Base-by-base conservation (phyloP, 306 rosid species). In the Cercis canadensis region DNA sequence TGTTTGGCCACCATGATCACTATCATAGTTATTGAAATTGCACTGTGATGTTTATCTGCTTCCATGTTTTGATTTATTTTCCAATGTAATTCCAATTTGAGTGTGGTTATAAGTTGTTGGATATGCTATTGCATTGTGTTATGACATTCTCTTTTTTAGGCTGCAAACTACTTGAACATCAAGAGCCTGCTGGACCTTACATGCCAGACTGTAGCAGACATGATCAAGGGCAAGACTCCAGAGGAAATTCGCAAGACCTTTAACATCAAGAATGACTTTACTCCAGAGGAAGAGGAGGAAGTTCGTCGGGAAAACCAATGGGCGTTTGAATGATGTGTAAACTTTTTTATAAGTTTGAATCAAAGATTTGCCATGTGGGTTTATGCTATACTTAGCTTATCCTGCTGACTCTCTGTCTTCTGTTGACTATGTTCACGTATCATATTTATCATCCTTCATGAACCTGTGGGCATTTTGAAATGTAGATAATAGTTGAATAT, bases 81-180 rank as follows among this genome's bases (percentile, higher is more conserved):
- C 6, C 57, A 4, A 46, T 18, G 3, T 40, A 14, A 49, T 57
- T 53, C 45, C 5, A 4, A 7, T 1, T 14, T 5, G 10, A 6
- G 13, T 9, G 5, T 52, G 19, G 11, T 33, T 18, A 46, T 5
- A 0, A 3, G 40, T 2, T 14, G 14, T 1, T 49, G 13, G 13
- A 16, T 67, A 31, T 9, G 11, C 2, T 47, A 16, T 45, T 72
- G 10, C 53, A 6, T 46, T n/a, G 41, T 70, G 51, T 15, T 40
- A 15, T 61, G 61, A 5, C 18, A 13, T 47, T 33, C 72, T 41
- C 46, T 31, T 6, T 54, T 78, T 8, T 79, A 92, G 95, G 96
- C 98, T 58, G 98, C 95, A 0, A 89, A 92, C 78, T 89, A 84
- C 80, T 72, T 92, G 90, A 83, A 87, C 77, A 87, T 87, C 80